Evolutionary conservation across 2,329 filamentous ascomycete species (phyloP), one percentile per base, ranked within the genome.

Genomic region (Claviceps africana): DNA sequence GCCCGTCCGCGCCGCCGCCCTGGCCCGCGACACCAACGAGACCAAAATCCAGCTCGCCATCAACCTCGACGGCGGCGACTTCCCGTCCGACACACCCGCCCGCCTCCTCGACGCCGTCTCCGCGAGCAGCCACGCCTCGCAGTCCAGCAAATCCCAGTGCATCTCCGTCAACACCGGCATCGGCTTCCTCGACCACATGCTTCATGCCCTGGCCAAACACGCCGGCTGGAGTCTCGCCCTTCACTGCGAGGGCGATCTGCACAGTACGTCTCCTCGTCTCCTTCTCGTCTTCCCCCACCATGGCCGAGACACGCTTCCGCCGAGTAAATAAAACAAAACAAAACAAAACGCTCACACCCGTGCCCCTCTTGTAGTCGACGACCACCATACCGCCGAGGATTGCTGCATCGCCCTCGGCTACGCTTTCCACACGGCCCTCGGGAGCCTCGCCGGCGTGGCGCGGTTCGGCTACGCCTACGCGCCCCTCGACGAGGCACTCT

Each of bases 141-240:
- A 98, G 70, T 75, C 82, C 57, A 91, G 86, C 60, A 82, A 85
- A 59, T 86, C 83, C 43, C 93, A 97, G 70, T 82, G 81, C 55
- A 96, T 97, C 65, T 81, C 81, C 64, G 77, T 97, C 59, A 83
- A 88, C 75, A 95, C 91, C 0, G 93, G 93, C 58, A 95, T 98
- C 68, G 93, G 93, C 54, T 98, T 98, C 71, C 77, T 98, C 53
- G 93, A 98, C 72, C 93, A 98, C 75, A 97, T 98, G 91, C 78
- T 97, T 49, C 93, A 98, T 70, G 93, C 93, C 6, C 78, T 97
- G 52, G 87, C 93, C 49, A 97, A 98, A 72, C 93, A 98, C 71
- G 83, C 86, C 6, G 91, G 93, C 56, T 97, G 91, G 93, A 93
- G 86, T 72, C 71, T 98, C 60, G 82, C 82, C 33, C 74, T 98